Evolutionary conservation across 1,284 basidiomycete species (phyloP).

Genomic region (Sporisorium sorghi): DNA sequence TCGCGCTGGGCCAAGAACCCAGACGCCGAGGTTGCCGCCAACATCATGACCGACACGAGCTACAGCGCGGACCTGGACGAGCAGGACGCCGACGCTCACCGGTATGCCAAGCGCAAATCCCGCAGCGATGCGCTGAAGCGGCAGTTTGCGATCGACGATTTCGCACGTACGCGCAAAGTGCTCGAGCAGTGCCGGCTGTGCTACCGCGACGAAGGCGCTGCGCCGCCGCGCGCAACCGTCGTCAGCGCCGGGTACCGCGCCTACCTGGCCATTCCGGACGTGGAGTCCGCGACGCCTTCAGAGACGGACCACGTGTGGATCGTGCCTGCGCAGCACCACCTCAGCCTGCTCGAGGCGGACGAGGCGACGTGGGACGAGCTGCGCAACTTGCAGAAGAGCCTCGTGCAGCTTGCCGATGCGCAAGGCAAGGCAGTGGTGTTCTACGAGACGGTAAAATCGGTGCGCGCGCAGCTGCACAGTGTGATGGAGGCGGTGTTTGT

Average conservation of each 20-base stretch:
- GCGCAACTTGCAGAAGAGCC: conserved; percentile 96
- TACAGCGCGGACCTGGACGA: conserved; percentile 83
- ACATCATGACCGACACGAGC: conserved; percentile 86
- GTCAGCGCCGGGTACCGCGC: conserved; percentile 88
- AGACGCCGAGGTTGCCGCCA: conserved; percentile 87
- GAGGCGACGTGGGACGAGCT: conserved; percentile 88
- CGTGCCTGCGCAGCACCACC: conserved; percentile 87
- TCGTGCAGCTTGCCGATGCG: conserved; percentile 88
- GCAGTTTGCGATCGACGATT: conserved; percentile 94
- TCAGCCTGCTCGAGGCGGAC: conserved; percentile 91
- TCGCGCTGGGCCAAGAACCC: conserved; percentile 88
- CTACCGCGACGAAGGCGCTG: conserved; percentile 70
- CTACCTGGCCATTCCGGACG: conserved; percentile 87
- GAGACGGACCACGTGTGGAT: conserved; percentile 81
- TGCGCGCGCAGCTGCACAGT: conserved; percentile 89
- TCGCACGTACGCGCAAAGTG: conserved; percentile 90
- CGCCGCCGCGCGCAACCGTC: conserved; percentile 83
- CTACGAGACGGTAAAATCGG: conserved; percentile 87
- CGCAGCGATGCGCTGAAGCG: conserved; percentile 94
- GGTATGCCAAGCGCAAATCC: conserved; percentile 90
- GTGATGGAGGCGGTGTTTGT: conserved; percentile 90
- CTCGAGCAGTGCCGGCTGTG: conserved; percentile 80
- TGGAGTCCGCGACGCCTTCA: conserved; percentile 85
- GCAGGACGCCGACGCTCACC: conserved; percentile 95
- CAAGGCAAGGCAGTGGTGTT: conserved; percentile 90